A percentile compares a stretch with the other conserved stretches of the same genome.
phyloP scores from a whole-genome alignment of 495 filamentous ascomycete genomes.

The Trichoderma reesei region DNA sequence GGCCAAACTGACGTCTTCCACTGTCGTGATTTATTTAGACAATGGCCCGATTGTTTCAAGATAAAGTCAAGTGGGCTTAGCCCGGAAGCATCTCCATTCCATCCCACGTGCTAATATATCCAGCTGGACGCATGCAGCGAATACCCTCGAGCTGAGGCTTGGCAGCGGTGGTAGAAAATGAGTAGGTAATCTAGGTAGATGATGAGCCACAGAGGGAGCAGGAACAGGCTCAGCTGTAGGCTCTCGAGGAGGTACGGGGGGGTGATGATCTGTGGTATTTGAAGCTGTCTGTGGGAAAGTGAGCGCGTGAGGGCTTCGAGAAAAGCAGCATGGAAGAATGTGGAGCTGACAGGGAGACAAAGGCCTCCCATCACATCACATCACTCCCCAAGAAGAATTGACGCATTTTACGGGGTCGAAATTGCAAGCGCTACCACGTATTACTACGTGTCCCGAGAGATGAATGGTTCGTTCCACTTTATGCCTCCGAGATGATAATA shows the following conservation, averaged over 20 bases:
- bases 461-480: not conserved
- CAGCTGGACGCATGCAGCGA: not conserved
- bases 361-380: not conserved
- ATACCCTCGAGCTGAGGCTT: not conserved
- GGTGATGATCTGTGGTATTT: too few species aligned
- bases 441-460: too few species aligned
- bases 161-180: not conserved
- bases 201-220: too few species aligned
- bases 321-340: too few species aligned
- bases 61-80: not conserved
- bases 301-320: too few species aligned
- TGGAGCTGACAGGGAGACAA: not conserved
- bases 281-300: too few species aligned
- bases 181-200: too few species aligned
- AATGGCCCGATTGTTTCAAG: not conserved
- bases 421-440: too few species aligned
- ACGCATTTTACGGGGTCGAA: too few species aligned
- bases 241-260: too few species aligned
- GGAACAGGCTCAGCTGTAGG: too few species aligned
- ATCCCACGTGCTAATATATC: slow-evolving; percentile 5
- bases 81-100: slow-evolving; percentile 1
- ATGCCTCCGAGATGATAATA: too few species aligned
- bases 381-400: not conserved
- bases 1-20: slow-evolving; percentile 1
- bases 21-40: not conserved